Base-by-base conservation (phyloP, 352 stramenopile species). In the Phytophthora pseudosyringae region DNA sequence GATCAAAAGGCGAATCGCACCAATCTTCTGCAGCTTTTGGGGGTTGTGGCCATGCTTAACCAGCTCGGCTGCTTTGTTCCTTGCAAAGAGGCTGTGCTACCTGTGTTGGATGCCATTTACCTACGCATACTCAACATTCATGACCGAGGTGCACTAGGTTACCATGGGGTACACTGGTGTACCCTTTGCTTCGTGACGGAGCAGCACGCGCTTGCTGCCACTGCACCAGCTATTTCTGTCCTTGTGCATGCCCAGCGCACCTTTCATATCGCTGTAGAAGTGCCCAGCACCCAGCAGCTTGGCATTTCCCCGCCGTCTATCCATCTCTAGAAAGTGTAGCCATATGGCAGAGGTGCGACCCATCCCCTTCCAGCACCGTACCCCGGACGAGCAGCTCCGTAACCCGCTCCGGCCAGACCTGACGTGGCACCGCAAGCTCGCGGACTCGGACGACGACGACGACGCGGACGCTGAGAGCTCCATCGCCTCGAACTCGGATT, bases 51-150 rank as follows among this genome's bases (percentile, higher is more conserved):
- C 9, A 39, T 80, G 10, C 67, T 91, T 3, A 83, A 84, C 58
- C 82, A 91, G 45, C 69, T 89, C 21, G 82, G 80, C 0, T 87
- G 82, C 29, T 91, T 89, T 38, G 82, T 89, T 4, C 76, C 82
- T 3, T 88, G 80, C 35, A 25, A 55, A 38, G 11, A 64, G 6
- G 80, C 80, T 1, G 50, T 38, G 5, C 58, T 91, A 1, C 60
- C 74, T 0, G 36, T 89, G 0, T 86, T 88, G 51, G 74, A 87
- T 40, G 51, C 75, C 0, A 60, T 87, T 11, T 72, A 69, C 25
- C 29, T 87, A 25, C 77, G 77, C 1, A 56, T 65, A 21, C 21
- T 21, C 21, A 21, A 21, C 21, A 21, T 21, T 21, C 21, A 21
- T 21, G 1, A 21, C 21, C 21, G 21, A 21, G 21, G 21, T 2